Percentiles rank a stretch among this genome's conserved stretches.
Conservation (phyloP, 306 rosid genomes). For the Sechiopsis laciniata region DNA sequence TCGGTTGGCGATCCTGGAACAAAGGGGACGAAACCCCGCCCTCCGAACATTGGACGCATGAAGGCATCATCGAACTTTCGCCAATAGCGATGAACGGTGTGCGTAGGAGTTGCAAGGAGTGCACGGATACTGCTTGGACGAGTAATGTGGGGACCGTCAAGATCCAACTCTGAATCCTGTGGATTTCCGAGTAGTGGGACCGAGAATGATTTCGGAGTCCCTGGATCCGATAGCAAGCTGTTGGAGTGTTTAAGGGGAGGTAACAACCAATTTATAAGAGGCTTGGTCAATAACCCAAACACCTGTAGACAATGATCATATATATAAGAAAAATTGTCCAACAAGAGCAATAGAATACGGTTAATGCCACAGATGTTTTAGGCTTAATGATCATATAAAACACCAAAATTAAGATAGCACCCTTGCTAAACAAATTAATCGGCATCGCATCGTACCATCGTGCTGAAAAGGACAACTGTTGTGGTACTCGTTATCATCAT, state of each 20-base stretch:
- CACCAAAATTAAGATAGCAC: background rate
- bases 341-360: no score
- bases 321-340: slow-evolving; percentile 20
- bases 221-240: slow-evolving; percentile 48
- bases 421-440: background rate
- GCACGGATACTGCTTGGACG: slow-evolving; percentile 64
- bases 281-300: slow-evolving; percentile 87
- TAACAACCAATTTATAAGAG: slow-evolving; percentile 65
- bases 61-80: slow-evolving; percentile 72
- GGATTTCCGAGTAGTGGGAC: slow-evolving; percentile 55
- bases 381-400: background rate
- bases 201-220: slow-evolving; percentile 49
- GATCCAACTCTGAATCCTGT: slow-evolving; percentile 59
- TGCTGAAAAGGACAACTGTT: slow-evolving; percentile 87
- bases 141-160: slow-evolving; percentile 24
- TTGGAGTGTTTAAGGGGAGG: slow-evolving; percentile 49
- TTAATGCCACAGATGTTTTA: background rate
- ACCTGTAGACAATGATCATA: slow-evolving; percentile 44
- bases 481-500: slow-evolving; percentile 94
- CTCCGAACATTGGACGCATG: slow-evolving; percentile 97
- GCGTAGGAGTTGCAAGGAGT: slow-evolving; percentile 64
- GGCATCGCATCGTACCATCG: slow-evolving; percentile 59
- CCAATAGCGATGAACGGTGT: slow-evolving; percentile 81
- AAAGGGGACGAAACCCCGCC: slow-evolving; percentile 84
- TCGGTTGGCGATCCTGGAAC: slow-evolving; percentile 58